Conservation (phyloP, 2,329 filamentous ascomycete genomes). For the Xylariaceae sp. region DNA sequence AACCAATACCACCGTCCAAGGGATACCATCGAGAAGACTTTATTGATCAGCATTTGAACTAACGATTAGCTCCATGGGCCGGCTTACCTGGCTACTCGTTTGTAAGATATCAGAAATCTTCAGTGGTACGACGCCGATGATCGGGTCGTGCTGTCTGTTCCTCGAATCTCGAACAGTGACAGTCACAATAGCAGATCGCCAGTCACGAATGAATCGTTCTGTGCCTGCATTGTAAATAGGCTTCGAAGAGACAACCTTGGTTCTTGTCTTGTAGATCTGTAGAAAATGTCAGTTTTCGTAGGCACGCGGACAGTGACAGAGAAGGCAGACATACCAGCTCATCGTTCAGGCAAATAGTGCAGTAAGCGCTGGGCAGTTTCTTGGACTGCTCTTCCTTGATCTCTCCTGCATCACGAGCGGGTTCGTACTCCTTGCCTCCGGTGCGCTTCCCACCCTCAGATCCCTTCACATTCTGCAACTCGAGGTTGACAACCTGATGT, state of each 20-base stretch:
- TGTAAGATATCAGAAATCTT: slow-evolving; percentile 85
- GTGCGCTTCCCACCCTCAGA: slow-evolving; percentile 71
- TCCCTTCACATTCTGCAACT: slow-evolving; percentile 87
- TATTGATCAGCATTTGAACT: slow-evolving; percentile 20
- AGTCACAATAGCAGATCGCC: slow-evolving; percentile 82
- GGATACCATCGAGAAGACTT: slow-evolving; percentile 77
- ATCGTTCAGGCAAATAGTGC: slow-evolving; percentile 87
- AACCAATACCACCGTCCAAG: slow-evolving; percentile 90
- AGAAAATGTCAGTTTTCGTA: slow-evolving; percentile 22
- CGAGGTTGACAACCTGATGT: slow-evolving; percentile 92
- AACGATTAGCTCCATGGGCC: neutral
- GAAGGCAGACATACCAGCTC: slow-evolving; percentile 54
- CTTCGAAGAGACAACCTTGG: slow-evolving; percentile 89
- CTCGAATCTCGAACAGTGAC: slow-evolving; percentile 84
- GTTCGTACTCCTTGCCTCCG: slow-evolving; percentile 76
- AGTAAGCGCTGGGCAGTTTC: slow-evolving; percentile 84
- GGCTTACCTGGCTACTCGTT: slow-evolving; percentile 66
- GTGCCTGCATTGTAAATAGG: slow-evolving; percentile 97
- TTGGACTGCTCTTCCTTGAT: slow-evolving; percentile 79
- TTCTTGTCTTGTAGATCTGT: slow-evolving; percentile 79
- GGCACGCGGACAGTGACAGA: neutral
- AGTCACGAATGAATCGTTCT: slow-evolving; percentile 88
- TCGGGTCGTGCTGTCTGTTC: slow-evolving; percentile 88
- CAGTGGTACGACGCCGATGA: slow-evolving; percentile 86
- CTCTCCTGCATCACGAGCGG: slow-evolving; percentile 79